Evolutionary conservation across 306 rosid genomes (phyloP).

Genomic region (Acacia acuminata): DNA sequence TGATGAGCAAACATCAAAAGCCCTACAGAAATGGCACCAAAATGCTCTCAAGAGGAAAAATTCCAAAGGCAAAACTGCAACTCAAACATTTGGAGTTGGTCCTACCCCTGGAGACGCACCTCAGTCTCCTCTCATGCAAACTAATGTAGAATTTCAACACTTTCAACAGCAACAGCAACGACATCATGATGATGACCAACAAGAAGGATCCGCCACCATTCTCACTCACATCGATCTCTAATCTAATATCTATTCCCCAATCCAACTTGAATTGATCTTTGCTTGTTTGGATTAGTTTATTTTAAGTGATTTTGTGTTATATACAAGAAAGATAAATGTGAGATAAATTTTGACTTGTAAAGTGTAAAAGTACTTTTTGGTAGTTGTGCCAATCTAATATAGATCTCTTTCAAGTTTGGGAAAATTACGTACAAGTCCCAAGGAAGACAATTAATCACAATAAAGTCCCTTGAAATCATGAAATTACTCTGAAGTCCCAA

Average conservation of each 20-base stretch:
- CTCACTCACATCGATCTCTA: neutral
- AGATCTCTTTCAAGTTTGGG: no score
- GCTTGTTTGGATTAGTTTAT: no score
- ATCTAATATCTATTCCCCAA: neutral
- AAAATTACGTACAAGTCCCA: no score
- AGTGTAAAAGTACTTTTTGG: no score
- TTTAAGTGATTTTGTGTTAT: no score
- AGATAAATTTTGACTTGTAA: no score
- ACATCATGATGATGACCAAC: neutral
- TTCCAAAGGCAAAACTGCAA: constrained; percentile 29
- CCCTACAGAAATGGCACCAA: constrained; percentile 73
- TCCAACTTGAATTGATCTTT: no score
- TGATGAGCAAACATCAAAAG: constrained; percentile 90
- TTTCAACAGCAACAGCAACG: neutral
- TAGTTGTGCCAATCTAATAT: no score
- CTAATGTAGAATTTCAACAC: neutral
- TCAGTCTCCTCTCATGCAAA: neutral
- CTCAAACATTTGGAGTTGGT: neutral
- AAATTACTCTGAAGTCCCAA: no score
- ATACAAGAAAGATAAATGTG: no score
- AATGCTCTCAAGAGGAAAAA: constrained; percentile 67
- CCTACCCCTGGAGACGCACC: neutral
- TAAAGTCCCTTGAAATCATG: no score
- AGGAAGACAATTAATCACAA: no score
- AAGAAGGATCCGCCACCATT: neutral